Conservation (phyloP, 176 grass and related monocot genomes). For the Aegilops tauschii region DNA sequence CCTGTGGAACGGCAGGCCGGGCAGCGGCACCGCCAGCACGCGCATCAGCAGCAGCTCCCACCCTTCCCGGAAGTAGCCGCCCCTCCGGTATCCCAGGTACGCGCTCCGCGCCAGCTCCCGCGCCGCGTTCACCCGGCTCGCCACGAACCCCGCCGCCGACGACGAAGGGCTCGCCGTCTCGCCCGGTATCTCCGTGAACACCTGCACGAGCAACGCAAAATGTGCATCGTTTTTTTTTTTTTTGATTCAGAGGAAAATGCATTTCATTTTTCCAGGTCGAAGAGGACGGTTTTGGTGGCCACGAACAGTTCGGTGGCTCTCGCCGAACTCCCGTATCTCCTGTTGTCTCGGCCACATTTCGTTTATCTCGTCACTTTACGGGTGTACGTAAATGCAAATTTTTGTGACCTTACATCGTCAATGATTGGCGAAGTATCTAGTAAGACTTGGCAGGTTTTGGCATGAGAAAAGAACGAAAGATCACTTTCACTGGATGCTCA, state of each 20-base stretch:
- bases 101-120: constrained; percentile 43
- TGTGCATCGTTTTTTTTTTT: not conserved
- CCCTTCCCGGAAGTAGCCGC: constrained; percentile 44
- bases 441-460: not conserved
- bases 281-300: not conserved
- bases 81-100: constrained; percentile 18
- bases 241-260: not conserved
- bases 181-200: constrained; percentile 34
- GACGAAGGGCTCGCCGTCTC: not conserved
- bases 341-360: not conserved
- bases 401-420: not conserved
- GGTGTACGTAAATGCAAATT: too few species aligned
- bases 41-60: constrained; percentile 45
- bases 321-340: not conserved
- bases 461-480: not conserved
- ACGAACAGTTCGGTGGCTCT: not conserved
- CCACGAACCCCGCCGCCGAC: not conserved
- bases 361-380: not conserved
- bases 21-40: constrained; percentile 33
- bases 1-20: constrained; percentile 46
- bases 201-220: constrained; percentile 5
- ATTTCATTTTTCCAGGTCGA: not conserved
- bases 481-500: not conserved
- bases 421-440: not conserved
- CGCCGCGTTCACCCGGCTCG: constrained; percentile 23